Evolutionary conservation across 768 basidiomycete genomes (phyloP), one percentile per base, ranked within the genome.

Genomic region (Suillus fuscotomentosus): DNA sequence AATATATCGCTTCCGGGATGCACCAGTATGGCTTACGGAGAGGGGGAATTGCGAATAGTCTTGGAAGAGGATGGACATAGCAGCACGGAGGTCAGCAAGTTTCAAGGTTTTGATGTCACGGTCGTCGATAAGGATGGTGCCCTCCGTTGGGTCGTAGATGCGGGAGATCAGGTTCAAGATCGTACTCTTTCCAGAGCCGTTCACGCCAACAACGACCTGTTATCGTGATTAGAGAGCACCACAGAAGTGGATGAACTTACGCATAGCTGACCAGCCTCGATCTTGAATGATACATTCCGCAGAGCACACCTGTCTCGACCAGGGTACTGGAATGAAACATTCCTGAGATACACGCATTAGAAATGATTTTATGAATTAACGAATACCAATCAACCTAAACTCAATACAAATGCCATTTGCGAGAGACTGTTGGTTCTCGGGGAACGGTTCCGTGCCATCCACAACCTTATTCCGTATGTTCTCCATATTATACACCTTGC

Each of bases 171-270:
- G 80, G 71, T 93, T 94, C 53, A 94, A 76, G 57, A 93, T 85
- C 1, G 91, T 93, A 71, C 88, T 90, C 76, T 93, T 94, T 3
- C 88, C 91, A 0, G 89, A 90, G 5, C 91, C 91, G 65, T 94
- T 94, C 38, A 81, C 81, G 4, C 91, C 92, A 2, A 93, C 89
- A 50, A 94, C 87, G 50, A 92, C 83, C 90, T 91, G 47, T 2
- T 13, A 7, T 7, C 4, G 56, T 36, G 34, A 27, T 55, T 31
- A 36, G 11, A 50, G 2, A 24, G 27, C 56, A 47, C 22, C 34
- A 3, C 10, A 14, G 59, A 39, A 41, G 20, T 38, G 17, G 55
- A 60, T 61, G 39, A 6, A 76, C 87, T 48, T 73, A 91, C 91
- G 70, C 91, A 92, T 56, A 94, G 82, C 65, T 91, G 89, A 0